Evolutionary conservation across 805 yeast genomes (phyloP), one percentile per base, ranked within the genome.

Genomic region (Schwanniomyces polymorphus): DNA sequence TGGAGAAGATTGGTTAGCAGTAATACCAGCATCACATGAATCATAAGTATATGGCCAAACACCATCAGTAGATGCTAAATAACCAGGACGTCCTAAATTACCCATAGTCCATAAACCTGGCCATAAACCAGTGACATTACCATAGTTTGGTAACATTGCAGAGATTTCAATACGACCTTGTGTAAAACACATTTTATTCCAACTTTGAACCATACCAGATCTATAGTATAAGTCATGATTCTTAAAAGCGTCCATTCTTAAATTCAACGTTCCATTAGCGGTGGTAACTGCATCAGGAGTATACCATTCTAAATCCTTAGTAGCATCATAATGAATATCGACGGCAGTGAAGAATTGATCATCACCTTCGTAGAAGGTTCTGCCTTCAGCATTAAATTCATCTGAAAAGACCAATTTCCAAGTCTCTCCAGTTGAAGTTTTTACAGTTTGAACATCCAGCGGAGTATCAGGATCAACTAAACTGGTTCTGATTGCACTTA

Each of bases 91-190:
- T 25, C 87, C 98, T 54, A 91, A 74, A 60, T 91, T 91, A 39
- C 97, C 97, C 82, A 91, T 75, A 4, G 97, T 79, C 97, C 97
- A 91, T 48, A 89, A 57, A 75, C 97, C 98, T 1, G 98, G 97
- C 98, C 98, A 91, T 53, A 91, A 72, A 17, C 98, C 98, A 4
- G 86, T 74, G 27, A 85, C 76, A 46, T 81, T 72, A 57, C 96
- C 96, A 55, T 79, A 80, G 52, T 89, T 88, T 28, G 97, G 97
- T 51, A 91, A 69, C 49, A 78, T 78, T 0, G 88, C 92, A 8
- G 90, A 82, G 5, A 86, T 80, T 61, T 88, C 97, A 53, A 91
- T 57, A 37, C 73, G 63, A 42, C 97, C 97, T 60, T 90, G 90
- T 3, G 95, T 85, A 64, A 86, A 90, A 62, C 98, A 91, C 62